These are phyloP conservation scores for Aspergillus floridensis DNA, from an alignment of 2,329 filamentous ascomycete species.

Conservation along the genomic window DNA sequence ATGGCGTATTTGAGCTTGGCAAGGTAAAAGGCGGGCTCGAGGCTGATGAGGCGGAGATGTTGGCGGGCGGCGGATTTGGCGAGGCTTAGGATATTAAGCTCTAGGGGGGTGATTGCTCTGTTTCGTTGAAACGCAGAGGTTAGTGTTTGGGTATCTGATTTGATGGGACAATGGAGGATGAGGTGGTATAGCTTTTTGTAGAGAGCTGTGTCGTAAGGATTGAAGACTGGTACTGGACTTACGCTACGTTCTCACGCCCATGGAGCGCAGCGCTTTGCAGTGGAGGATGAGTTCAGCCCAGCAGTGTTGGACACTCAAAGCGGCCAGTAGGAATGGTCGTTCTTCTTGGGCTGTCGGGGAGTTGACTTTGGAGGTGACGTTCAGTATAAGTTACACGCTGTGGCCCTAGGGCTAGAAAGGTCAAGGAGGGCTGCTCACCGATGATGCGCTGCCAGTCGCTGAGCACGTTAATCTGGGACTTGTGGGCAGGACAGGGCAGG, in stretches of 20 bases:
- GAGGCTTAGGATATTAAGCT: conserved; percentile 49
- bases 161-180: not conserved
- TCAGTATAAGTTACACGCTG: not conserved
- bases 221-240: conserved; percentile 5
- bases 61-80: conserved; percentile 53
- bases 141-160: not conserved
- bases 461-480: conserved; percentile 7
- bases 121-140: not conserved
- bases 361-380: conserved; percentile 19
- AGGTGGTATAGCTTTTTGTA: not conserved
- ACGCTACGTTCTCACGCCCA: conserved; percentile 51
- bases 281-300: conserved; percentile 55
- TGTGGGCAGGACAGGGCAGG: not conserved
- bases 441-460: conserved; percentile 40
- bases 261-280: conserved; percentile 50
- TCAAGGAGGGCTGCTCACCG: conserved; percentile 20
- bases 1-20: conserved; percentile 54
- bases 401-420: not conserved
- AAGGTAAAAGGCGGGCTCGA: conserved; percentile 49
- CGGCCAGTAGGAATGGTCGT: conserved; percentile 42
- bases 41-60: conserved; percentile 51
- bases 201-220: not conserved
- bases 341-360: conserved; percentile 31
- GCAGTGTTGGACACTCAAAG: conserved; percentile 52
- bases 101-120: conserved; percentile 49